Conservation (phyloP, 257 asterid species). For the Nicotiana obtusifolia region DNA sequence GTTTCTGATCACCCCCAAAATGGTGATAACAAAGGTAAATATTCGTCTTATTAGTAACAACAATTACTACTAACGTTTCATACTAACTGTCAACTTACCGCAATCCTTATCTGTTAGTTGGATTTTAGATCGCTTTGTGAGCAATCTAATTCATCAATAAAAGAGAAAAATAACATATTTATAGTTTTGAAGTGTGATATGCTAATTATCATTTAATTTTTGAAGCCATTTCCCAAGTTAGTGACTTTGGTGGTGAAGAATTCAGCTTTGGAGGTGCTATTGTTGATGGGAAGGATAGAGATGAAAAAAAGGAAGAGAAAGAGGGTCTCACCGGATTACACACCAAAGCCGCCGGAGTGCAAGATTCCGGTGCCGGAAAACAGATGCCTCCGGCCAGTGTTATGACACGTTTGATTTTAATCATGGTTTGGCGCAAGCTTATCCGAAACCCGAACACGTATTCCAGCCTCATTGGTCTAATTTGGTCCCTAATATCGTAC, state of each 20-base stretch:
- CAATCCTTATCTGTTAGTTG: background rate
- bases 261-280: slow-evolving; percentile 53
- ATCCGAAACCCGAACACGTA: slow-evolving; percentile 46
- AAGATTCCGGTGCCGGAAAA: slow-evolving; percentile 42
- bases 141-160: too few relatives aligned
- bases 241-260: slow-evolving; percentile 49
- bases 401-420: slow-evolving; percentile 86
- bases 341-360: slow-evolving; percentile 26
- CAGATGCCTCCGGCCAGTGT: slow-evolving; percentile 97
- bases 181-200: background rate
- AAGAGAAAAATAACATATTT: background rate
- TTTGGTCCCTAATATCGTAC: slow-evolving; percentile 22
- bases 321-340: slow-evolving; percentile 40
- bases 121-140: background rate
- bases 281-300: slow-evolving; percentile 34
- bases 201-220: background rate
- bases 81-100: background rate
- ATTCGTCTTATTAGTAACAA: too few relatives aligned
- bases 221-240: slow-evolving; percentile 45
- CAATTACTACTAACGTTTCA: too few relatives aligned
- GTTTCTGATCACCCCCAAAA: slow-evolving; percentile 78
- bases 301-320: slow-evolving; percentile 49
- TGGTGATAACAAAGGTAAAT: slow-evolving; percentile 64
- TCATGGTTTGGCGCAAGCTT: slow-evolving; percentile 99
- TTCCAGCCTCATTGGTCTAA: slow-evolving; percentile 27